phyloP scores from a whole-genome alignment of 1,284 basidiomycete genomes.

The Malassezia psittaci region DNA sequence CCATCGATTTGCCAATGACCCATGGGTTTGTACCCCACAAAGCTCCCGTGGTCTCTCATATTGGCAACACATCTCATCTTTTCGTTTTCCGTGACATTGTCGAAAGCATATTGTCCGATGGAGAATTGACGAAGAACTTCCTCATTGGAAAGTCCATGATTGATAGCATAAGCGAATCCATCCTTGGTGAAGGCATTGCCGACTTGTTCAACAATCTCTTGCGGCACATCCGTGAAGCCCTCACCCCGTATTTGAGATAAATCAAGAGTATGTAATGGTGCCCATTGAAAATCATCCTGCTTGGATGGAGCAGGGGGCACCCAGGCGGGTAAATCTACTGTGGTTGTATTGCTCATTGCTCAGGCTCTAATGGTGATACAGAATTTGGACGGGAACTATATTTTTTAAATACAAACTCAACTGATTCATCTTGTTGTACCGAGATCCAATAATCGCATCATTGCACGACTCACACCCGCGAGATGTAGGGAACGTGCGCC shows the following conservation, averaged over 20 bases:
- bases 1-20: slow-evolving; percentile 50
- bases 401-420: too few species aligned
- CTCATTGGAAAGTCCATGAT: slow-evolving; percentile 40
- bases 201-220: slow-evolving; percentile 27
- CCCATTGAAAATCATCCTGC: slow-evolving; percentile 41
- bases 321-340: slow-evolving; percentile 30
- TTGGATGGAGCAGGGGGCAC: slow-evolving; percentile 28
- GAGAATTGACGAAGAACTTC: slow-evolving; percentile 42
- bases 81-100: slow-evolving; percentile 30
- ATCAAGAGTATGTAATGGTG: slow-evolving; percentile 40
- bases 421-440: too few species aligned
- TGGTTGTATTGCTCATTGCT: not conserved
- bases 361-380: not conserved
- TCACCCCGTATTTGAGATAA: slow-evolving; percentile 34
- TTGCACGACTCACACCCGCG: too few species aligned
- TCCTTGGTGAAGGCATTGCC: slow-evolving; percentile 33
- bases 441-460: too few species aligned
- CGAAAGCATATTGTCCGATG: slow-evolving; percentile 44
- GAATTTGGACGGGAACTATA: not conserved
- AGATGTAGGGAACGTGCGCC: too few species aligned
- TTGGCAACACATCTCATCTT: slow-evolving; percentile 40
- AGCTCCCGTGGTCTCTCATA: slow-evolving; percentile 34
- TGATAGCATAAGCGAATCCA: slow-evolving; percentile 45
- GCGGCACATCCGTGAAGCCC: slow-evolving; percentile 33
- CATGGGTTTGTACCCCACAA: slow-evolving; percentile 50